Evolutionary conservation across 345 rosid species (phyloP).

Genomic region (Eucalyptus erythrocorys): DNA sequence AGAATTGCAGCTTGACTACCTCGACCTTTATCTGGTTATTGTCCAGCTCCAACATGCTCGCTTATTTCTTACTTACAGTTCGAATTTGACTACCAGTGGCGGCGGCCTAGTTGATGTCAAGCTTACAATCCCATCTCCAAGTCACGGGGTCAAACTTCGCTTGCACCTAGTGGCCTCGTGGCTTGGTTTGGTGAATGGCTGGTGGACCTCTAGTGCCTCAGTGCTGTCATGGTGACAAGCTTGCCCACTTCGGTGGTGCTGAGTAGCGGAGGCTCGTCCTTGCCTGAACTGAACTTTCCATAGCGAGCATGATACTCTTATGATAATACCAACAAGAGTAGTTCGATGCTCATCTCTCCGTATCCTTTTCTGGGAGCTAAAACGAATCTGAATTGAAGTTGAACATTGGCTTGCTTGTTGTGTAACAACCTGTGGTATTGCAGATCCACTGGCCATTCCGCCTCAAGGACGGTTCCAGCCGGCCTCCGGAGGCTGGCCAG

Average conservation of each 20-base stretch:
- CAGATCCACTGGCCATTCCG: slow-evolving; percentile 54
- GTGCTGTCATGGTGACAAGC: neutral
- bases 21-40: slow-evolving; percentile 39
- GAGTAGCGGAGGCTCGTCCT: neutral
- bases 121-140: neutral
- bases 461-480: slow-evolving; percentile 38
- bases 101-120: fast-evolving
- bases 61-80: neutral
- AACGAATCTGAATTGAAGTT: neutral
- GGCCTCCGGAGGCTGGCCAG: slow-evolving; percentile 31
- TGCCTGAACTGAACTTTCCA: neutral
- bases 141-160: neutral
- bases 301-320: neutral
- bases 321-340: fast-evolving
- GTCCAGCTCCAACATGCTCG: neutral
- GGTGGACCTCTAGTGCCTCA: neutral
- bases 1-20: slow-evolving; percentile 45
- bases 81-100: fast-evolving
- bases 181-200: neutral
- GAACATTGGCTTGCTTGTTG: neutral
- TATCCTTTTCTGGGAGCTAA: neutral
- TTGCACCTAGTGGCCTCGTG: neutral
- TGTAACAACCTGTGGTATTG: neutral
- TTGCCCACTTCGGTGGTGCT: neutral
- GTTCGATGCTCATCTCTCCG: neutral